phyloP scores from a whole-genome alignment of 2,329 filamentous ascomycete genomes.

The Botrytis pseudocinerea region DNA sequence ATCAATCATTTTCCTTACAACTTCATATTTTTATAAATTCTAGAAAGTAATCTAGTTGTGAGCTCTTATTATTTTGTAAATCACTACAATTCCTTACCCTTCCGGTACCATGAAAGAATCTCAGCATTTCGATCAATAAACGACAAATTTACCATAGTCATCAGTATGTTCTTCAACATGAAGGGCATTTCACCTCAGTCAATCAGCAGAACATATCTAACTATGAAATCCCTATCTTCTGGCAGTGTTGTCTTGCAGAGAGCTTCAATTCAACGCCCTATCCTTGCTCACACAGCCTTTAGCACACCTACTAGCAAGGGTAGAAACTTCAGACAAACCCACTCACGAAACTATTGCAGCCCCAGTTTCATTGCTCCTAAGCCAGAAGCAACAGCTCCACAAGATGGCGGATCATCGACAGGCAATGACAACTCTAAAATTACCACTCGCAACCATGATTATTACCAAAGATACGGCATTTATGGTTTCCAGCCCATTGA shows the following conservation, averaged over 20 bases:
- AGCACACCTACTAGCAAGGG: no score
- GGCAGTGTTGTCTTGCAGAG: background rate
- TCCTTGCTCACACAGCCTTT: background rate
- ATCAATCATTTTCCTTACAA: background rate
- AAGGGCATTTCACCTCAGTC: background rate
- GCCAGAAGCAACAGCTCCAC: no score
- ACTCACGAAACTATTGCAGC: background rate
- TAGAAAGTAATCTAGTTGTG: background rate
- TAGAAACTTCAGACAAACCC: background rate
- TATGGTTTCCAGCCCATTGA: background rate
- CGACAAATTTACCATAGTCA: background rate
- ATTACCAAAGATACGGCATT: background rate
- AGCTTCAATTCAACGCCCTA: no score
- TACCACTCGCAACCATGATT: background rate
- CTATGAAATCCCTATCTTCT: background rate
- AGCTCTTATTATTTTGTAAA: background rate
- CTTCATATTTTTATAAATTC: background rate
- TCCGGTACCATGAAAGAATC: background rate
- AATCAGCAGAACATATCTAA: background rate
- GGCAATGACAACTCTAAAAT: background rate
- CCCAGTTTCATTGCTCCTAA: background rate
- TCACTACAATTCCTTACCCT: background rate
- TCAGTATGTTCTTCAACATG: background rate
- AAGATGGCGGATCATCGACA: accelerated
- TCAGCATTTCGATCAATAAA: background rate